A percentile compares a stretch with the other conserved stretches of the same genome.
Conservation (phyloP, 495 filamentous ascomycete species). For the Halenospora varia region DNA sequence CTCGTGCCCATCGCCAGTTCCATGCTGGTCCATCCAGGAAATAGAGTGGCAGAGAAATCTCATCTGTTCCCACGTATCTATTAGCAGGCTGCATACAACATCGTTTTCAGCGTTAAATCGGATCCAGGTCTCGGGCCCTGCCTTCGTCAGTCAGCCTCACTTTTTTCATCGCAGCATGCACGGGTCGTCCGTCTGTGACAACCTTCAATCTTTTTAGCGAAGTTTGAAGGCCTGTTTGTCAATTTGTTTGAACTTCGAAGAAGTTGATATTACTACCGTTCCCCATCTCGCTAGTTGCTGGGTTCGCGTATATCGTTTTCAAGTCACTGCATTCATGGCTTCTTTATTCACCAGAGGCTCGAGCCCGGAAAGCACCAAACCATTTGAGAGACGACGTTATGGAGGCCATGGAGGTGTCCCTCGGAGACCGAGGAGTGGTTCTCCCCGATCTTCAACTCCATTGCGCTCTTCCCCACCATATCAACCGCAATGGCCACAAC, state of each 20-base stretch:
- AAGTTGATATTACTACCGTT: not conserved
- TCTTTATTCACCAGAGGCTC: slow-evolving; percentile 6
- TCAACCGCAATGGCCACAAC: slow-evolving; percentile 1
- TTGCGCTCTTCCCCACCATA: slow-evolving; percentile 14
- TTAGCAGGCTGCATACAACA: not conserved
- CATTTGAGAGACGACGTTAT: slow-evolving; percentile 9
- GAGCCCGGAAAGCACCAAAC: slow-evolving; percentile 16
- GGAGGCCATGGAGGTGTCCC: slow-evolving; percentile 1
- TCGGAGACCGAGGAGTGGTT: not conserved
- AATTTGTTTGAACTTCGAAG: not conserved
- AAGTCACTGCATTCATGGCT: slow-evolving; percentile 15
- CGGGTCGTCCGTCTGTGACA: too few species aligned
- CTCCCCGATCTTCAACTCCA: not conserved
- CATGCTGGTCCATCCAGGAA: not conserved
- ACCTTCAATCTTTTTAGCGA: not conserved
- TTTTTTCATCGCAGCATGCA: not conserved
- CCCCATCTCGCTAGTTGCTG: not conserved
- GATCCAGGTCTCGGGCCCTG: not conserved
- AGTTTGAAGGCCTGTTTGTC: too few species aligned
- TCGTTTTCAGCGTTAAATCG: not conserved
- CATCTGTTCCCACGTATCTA: not conserved
- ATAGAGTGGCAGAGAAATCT: not conserved
- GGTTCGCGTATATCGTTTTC: slow-evolving; percentile 7
- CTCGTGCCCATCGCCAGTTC: not conserved
- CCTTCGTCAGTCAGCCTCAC: slow-evolving; percentile 8